phyloP scores from a whole-genome alignment of 306 rosid genomes.

The Canavalia ensiformis region DNA sequence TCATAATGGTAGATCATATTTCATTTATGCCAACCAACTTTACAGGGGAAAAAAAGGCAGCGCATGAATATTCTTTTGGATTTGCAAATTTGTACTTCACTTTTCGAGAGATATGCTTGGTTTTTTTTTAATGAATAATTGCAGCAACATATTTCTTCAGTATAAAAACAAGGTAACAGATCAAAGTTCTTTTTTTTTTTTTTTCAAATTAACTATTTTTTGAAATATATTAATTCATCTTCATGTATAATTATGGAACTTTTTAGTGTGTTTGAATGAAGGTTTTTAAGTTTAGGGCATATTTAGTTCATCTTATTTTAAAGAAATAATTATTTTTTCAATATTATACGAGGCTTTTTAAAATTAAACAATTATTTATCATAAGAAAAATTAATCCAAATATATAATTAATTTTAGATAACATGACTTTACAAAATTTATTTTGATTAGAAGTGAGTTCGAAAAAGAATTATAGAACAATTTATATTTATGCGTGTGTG shows the following conservation, averaged over 20 bases:
- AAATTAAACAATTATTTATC: no score
- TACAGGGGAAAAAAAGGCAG: constrained; percentile 18
- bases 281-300: no score
- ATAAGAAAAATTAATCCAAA: no score
- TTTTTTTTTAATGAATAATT: constrained; percentile 44
- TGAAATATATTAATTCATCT: background rate
- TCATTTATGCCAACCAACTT: constrained; percentile 52
- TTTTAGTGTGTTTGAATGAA: background rate
- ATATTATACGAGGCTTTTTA: no score
- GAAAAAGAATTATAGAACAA: no score
- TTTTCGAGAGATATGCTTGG: constrained; percentile 45
- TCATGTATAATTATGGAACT: background rate
- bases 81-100: constrained; percentile 49
- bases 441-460: background rate
- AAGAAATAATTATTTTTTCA: no score
- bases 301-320: no score
- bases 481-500: no score
- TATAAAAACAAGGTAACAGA: background rate
- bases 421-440: background rate
- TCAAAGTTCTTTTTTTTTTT: background rate
- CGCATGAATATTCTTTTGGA: constrained; percentile 62
- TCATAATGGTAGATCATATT: constrained; percentile 43
- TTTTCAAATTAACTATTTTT: background rate
- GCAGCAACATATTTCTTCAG: constrained; percentile 20
- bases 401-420: background rate